Evolutionary conservation across 2,329 filamentous ascomycete genomes (phyloP).

Genomic region (Anisogramma anomala): DNA sequence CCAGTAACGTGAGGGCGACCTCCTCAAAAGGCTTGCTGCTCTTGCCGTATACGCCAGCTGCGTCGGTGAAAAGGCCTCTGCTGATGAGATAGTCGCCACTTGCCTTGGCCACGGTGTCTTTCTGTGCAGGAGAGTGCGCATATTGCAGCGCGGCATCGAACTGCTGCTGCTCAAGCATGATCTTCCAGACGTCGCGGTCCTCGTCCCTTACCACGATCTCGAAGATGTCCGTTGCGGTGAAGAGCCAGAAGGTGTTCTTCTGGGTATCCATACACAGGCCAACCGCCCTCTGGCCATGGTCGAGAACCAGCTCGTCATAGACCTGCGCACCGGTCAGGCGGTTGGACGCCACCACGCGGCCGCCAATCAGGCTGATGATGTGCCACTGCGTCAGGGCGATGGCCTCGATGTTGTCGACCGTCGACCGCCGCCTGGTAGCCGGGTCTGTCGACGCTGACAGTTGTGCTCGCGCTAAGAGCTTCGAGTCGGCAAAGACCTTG

Average conservation of each 20-base stretch:
- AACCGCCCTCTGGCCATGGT: constrained; percentile 66
- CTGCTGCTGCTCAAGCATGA: constrained; percentile 75
- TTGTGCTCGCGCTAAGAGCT: constrained; percentile 61
- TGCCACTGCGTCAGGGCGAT: constrained; percentile 91
- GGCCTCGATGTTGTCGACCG: constrained; percentile 63
- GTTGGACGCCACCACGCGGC: constrained; percentile 74
- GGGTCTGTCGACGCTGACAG: constrained; percentile 55
- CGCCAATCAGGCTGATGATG: constrained; percentile 71
- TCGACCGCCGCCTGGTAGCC: constrained; percentile 50
- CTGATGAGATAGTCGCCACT: constrained; percentile 80
- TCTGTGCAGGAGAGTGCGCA: constrained; percentile 68
- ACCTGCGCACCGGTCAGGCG: constrained; percentile 74
- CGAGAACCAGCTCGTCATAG: constrained; percentile 78
- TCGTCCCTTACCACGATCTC: constrained; percentile 88
- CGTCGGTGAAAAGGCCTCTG: constrained; percentile 73
- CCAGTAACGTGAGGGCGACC: constrained; percentile 81
- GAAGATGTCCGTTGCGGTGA: constrained; percentile 82
- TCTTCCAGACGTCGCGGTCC: constrained; percentile 85
- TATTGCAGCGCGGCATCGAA: constrained; percentile 83
- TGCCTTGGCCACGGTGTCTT: constrained; percentile 80
- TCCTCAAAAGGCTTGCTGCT: constrained; percentile 97
- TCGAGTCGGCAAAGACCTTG: constrained; percentile 68
- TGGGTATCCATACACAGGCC: constrained; percentile 80
- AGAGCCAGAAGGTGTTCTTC: constrained; percentile 96
- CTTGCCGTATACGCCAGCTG: constrained; percentile 80